Percentiles rank a stretch among this genome's conserved stretches.
Conservation (phyloP, 2,329 filamentous ascomycete genomes). For the Alternaria sp. region DNA sequence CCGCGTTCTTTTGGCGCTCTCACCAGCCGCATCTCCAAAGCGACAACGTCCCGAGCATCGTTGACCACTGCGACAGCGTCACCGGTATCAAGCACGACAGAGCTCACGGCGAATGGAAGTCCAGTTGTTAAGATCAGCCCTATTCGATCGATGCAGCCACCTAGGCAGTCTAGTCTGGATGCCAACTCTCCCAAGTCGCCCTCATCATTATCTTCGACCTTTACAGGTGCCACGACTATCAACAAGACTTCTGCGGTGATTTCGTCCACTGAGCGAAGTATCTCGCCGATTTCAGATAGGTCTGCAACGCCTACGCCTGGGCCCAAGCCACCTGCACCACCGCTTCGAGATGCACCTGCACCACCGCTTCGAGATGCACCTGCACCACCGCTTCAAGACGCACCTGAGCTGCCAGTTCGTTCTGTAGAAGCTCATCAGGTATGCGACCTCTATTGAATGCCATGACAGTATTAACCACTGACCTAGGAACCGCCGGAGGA, state of each 20-base stretch:
- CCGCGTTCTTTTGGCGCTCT: slow-evolving; percentile 22
- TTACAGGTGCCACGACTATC: neutral
- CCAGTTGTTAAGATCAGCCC: slow-evolving; percentile 24
- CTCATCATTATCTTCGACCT: neutral
- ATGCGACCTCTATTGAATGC: neutral
- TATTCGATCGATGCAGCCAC: slow-evolving; percentile 37
- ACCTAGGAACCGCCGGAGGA: neutral
- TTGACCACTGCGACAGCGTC: slow-evolving; percentile 16
- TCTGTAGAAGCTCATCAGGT: neutral
- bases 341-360: neutral
- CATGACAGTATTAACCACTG: neutral
- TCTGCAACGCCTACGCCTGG: neutral
- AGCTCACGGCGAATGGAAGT: neutral
- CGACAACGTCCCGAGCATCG: slow-evolving; percentile 20
- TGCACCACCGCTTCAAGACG: neutral
- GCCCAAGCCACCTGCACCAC: neutral
- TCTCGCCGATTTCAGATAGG: neutral
- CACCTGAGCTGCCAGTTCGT: neutral
- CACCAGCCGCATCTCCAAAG: slow-evolving; percentile 20
- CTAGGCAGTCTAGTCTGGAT: slow-evolving; percentile 22
- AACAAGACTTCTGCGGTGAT: neutral
- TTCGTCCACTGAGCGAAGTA: neutral
- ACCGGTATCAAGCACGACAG: slow-evolving; percentile 14
- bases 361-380: neutral
- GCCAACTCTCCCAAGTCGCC: neutral